Evolutionary conservation across 768 basidiomycete species (phyloP), one percentile per base, ranked within the genome.

Genomic region (Tephrocybe sp.): DNA sequence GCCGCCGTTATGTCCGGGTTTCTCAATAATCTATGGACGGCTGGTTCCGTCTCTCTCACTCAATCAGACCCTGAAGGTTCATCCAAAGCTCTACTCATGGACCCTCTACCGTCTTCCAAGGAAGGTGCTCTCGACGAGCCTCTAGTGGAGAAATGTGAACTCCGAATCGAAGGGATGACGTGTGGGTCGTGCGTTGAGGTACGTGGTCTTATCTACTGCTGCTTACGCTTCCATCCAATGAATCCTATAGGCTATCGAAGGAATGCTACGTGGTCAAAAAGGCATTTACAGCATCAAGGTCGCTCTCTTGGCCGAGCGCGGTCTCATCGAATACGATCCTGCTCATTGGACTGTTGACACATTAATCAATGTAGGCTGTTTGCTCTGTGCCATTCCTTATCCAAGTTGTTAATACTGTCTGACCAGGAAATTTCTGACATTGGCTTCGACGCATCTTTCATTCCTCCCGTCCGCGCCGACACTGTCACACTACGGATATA

Each of bases 281-380:
- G 97, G 97, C n/a, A 94, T 99, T 45, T 71, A 84, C 54, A 89
- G 87, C 10, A 71, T 97, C 54, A 92, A 93, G 64, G 94, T 99
- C n/a, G 95, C 95, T 19, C 78, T 99, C n/a, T 79, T 99, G 20
- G 92, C 97, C 11, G 96, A 99, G 67, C 85, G 96, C 12, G 96
- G 86, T 3, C 79, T 92, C 40, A 73, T 99, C 56, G 93, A 96
- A 65, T 99, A 88, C 61, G 93, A 98, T 60, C 83, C 90, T 1
- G 62, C 71, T 0, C 62, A 72, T n/a, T 99, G 97, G 97, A 80
- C 76, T 31, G 69, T 82, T 8, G 89, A 85, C 41, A 92, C 89
- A 65, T 79, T 99, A 47, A 74, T 92, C 31, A 78, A 72, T 45
- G 91, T 92, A 57, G 51, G 85, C 72, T 39, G 16, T 48, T 30